Evolutionary conservation across 805 yeast genomes (phyloP).

Genomic region (Saccharomyces paradoxus): DNA sequence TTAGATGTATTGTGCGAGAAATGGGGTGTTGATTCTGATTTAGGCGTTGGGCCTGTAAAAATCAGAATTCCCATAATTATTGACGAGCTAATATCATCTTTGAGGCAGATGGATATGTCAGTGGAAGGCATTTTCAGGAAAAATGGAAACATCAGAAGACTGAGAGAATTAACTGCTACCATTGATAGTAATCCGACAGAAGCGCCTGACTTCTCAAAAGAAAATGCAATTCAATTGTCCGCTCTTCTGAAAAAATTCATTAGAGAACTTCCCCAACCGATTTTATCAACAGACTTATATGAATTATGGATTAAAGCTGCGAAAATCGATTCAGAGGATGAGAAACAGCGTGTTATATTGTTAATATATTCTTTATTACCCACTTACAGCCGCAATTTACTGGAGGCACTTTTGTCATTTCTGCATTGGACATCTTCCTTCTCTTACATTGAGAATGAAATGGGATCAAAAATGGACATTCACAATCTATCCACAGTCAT

Average conservation of each 20-base stretch:
- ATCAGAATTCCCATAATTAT: conserved; percentile 76
- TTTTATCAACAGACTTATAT: conserved; percentile 67
- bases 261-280: conserved; percentile 87
- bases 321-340: conserved; percentile 39
- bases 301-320: conserved; percentile 72
- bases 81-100: conserved; percentile 76
- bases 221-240: conserved; percentile 85
- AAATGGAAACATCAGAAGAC: conserved; percentile 84
- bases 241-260: conserved; percentile 86
- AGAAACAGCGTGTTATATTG: conserved; percentile 46
- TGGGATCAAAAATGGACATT: conserved; percentile 91
- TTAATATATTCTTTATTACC: conserved; percentile 74
- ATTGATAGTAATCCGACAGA: conserved; percentile 68
- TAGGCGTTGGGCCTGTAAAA: conserved; percentile 76
- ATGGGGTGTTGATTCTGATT: conserved; percentile 74
- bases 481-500: conserved; percentile 93
- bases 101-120: conserved; percentile 87
- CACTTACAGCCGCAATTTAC: conserved; percentile 66
- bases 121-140: conserved; percentile 93
- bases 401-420: conserved; percentile 79
- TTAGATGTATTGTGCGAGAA: conserved; percentile 57
- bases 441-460: conserved; percentile 83
- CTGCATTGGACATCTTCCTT: conserved; percentile 94
- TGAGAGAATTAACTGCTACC: conserved; percentile 62
- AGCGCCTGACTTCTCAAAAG: conserved; percentile 62